Evolutionary conservation across 1,139 yeast genomes (phyloP), one percentile per base, ranked within the genome.

Genomic region (Yamadazyma atlantica): DNA sequence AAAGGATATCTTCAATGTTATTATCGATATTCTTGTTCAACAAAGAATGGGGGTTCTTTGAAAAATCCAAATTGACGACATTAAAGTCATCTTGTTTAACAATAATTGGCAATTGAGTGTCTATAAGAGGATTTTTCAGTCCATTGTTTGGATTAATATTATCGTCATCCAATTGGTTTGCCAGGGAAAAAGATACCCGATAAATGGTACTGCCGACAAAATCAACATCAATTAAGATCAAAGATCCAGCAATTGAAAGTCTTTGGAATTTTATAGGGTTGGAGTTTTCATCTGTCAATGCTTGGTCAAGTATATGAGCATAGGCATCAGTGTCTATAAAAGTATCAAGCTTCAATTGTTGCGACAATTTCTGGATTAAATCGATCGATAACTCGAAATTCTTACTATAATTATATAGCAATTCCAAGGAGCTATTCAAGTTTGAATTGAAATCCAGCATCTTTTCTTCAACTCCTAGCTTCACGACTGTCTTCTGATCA

Each of bases 241-340:
- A 54, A 2, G 73, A 61, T 3, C 75, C 75, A 1, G 75, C 76
- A 28, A 71, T 69, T 8, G 74, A 62, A 35, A 71, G 54, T 39
- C 75, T 52, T 19, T 48, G 50, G 25, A 48, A 49, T 28, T 48
- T 49, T n/a, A 43, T 38, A 7, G 32, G 29, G 11, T 42, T 34
- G 8, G 45, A 46, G 1, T 28, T 23, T 16, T 45, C 48, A 17
- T 57, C 54, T 26, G 31, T 40, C 25, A 48, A 40, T 3, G 55
- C 49, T 32, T 51, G 56, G 18, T 47, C 54, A 24, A 48, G 47
- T 7, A 54, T 52, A 41, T 54, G 60, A 5, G 68, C 49, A 44
- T 60, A 61, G 2, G 64, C 67, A 42, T 64, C 61, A 14, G 59
- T 59, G 45, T 71, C 77, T 35, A 69, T 57, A 42, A 68, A 71